Evolutionary conservation across 257 asterid genomes (phyloP).

Genomic region (Capsicum rhomboideum): DNA sequence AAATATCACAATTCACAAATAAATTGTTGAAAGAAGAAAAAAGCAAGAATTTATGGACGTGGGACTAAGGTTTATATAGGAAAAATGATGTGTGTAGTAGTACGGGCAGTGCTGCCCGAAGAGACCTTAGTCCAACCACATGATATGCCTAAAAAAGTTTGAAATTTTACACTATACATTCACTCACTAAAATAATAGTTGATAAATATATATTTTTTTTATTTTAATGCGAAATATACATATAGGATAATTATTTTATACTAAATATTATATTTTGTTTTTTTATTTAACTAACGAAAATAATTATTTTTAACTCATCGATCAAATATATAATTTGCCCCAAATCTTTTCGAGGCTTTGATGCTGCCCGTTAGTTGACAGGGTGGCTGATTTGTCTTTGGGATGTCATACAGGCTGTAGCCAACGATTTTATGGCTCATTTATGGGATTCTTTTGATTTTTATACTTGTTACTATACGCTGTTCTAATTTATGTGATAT

Average conservation of each 20-base stretch:
- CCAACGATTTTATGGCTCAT: conserved; percentile 20
- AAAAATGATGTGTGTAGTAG: neutral
- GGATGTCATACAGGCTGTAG: conserved; percentile 35
- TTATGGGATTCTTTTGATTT: neutral
- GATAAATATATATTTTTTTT: no score
- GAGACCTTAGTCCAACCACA: conserved; percentile 14
- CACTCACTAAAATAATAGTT: no score
- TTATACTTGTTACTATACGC: no score
- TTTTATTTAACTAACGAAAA: neutral
- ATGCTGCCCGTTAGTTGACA: neutral
- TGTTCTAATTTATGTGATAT: no score
- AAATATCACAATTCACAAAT: neutral
- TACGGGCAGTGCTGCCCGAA: conserved; percentile 32
- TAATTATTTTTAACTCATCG: neutral
- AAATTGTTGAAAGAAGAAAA: neutral
- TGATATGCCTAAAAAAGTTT: neutral
- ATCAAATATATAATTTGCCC: neutral
- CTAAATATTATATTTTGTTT: neutral
- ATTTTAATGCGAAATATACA: no score
- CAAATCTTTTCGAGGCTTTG: neutral
- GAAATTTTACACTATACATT: neutral
- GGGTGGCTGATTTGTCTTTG: conserved; percentile 4
- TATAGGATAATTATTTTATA: neutral
- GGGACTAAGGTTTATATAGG: conserved; percentile 5
- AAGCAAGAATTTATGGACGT: neutral